A percentile compares a stretch with the other conserved stretches of the same genome.
phyloP scores from a whole-genome alignment of 768 basidiomycete species.

The Suillus tomentosus region DNA sequence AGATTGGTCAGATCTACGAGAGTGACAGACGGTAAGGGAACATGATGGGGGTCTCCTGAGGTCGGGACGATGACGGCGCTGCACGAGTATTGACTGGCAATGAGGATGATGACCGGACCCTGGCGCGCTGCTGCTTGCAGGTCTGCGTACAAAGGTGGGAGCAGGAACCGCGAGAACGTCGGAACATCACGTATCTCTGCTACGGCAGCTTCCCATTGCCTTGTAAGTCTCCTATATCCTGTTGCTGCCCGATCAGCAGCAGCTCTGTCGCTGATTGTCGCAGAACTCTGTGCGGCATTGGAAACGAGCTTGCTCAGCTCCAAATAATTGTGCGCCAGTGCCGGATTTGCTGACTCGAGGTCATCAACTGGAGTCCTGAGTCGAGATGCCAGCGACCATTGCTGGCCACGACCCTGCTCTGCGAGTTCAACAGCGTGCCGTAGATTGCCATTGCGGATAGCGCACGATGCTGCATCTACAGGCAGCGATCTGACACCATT shows the following conservation, averaged over 20 bases:
- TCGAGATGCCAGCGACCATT: constrained; percentile 29
- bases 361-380: constrained; percentile 28
- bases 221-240: neutral
- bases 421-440: constrained; percentile 26
- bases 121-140: neutral
- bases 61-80: neutral
- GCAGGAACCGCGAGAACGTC: neutral
- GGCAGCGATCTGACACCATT: neutral
- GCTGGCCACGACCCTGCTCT: constrained; percentile 22
- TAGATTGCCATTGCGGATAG: constrained; percentile 12
- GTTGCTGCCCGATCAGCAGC: neutral
- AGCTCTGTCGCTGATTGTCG: neutral
- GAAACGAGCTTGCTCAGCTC: neutral
- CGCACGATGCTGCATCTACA: constrained; percentile 18
- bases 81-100: neutral
- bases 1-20: constrained; percentile 10
- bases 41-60: neutral
- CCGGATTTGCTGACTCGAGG: constrained; percentile 8
- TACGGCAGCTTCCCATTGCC: neutral
- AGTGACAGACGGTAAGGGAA: neutral
- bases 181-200: neutral
- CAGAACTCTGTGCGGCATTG: constrained; percentile 11
- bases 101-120: neutral
- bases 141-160: neutral
- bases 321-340: neutral